Conservation (phyloP, 768 basidiomycete genomes). For the Chalciporus chontae region DNA sequence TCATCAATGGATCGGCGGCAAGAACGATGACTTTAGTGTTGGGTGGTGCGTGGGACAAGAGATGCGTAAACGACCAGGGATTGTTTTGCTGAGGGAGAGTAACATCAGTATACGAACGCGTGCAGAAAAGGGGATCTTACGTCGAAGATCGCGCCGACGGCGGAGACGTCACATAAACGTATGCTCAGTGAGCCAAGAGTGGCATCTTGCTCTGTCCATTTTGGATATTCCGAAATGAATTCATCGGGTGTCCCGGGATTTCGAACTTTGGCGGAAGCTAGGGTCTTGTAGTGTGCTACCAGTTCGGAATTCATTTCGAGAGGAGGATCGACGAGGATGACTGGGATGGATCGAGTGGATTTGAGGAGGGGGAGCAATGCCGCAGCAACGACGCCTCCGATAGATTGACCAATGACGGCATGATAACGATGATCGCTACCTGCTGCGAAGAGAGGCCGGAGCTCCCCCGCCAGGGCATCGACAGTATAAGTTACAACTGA, state of each 20-base stretch:
- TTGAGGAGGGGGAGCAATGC: constrained; percentile 16
- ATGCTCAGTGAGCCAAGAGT: not conserved
- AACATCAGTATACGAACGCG: not conserved
- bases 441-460: constrained; percentile 7
- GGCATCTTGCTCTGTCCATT: constrained; percentile 5
- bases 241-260: not conserved
- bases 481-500: constrained; percentile 17
- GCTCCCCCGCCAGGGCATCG: constrained; percentile 9
- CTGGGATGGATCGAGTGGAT: not conserved
- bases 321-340: constrained; percentile 22
- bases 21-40: constrained; percentile 12
- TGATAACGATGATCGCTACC: not conserved
- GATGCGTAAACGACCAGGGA: constrained; percentile 21
- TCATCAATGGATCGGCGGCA: constrained; percentile 11
- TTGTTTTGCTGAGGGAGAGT: constrained; percentile 15
- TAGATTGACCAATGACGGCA: constrained; percentile 20
- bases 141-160: constrained; percentile 9
- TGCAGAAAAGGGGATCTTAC: constrained; percentile 1
- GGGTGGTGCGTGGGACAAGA: constrained; percentile 1
- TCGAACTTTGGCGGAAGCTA: not conserved
- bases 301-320: not conserved
- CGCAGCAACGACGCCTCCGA: constrained; percentile 16
- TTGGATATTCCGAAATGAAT: not conserved
- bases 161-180: constrained; percentile 6
- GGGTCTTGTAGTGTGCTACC: not conserved